Base-by-base conservation (phyloP, 495 filamentous ascomycete genomes). In the Penicillium coffeae region DNA sequence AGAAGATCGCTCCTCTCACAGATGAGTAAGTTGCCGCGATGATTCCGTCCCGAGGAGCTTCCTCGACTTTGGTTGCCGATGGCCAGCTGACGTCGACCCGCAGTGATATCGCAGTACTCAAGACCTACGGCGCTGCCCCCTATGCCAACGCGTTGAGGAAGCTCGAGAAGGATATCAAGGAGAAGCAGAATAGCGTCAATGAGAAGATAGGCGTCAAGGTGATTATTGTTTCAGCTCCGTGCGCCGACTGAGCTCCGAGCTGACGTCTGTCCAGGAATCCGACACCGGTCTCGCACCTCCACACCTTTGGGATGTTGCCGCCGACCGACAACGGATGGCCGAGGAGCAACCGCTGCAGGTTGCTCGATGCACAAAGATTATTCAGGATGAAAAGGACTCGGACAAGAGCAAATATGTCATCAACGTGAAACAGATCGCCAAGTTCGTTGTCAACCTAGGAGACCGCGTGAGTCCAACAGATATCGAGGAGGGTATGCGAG, bases 371-470 rank as follows among this genome's bases (percentile, higher is more conserved):
- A 98, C 93, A 42, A 98, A 98, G 79, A 98, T 98, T 68, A 98
- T 98, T 51, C 84, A 88, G 48, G 90, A 95, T 69, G 93, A 95
- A 65, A 93, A 95, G 73, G 91, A 98, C 73, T 73, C 85, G 22
- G 89, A 95, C 57, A 98, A 98, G 82, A 93, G 87, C 81, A 97
- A 97, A 84, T 98, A 98, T 77, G 91, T 98, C 62, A 98, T 98
- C 80, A 98, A 97, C 70, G 93, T 98, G 56, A 98, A 98, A 74
- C 93, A 98, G 68, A 97, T 98, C 52, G 93, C 93, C 65, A 98
- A 98, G 72, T 98, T 98, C 60, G 93, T 98, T 38, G 93, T 98
- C 62, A 95, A 97, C 71, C 82, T 98, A 42, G 93, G 93, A 54
- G 93, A 98, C 66, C 86, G 94, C 40, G 92, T 98, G 51, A 91